phyloP scores from a whole-genome alignment of 768 basidiomycete species.

The Xerocomus brunneocitrinus region DNA sequence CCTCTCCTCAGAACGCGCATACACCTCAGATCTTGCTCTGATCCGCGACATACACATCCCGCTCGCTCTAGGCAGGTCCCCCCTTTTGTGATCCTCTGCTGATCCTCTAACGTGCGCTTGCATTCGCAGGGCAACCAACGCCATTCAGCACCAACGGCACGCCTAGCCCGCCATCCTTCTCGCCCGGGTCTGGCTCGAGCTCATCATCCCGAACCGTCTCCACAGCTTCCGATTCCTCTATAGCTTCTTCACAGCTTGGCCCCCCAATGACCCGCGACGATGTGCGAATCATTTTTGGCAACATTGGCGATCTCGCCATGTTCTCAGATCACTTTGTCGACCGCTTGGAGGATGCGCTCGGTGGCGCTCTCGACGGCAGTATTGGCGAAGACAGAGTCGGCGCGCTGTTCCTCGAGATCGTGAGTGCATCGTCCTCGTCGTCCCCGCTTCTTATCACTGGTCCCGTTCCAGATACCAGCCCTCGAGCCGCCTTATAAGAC shows the following conservation, averaged over 20 bases:
- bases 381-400: slow-evolving; percentile 68
- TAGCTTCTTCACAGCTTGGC: slow-evolving; percentile 44
- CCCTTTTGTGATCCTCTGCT: slow-evolving; percentile 4
- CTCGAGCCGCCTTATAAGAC: slow-evolving; percentile 70
- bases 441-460: not conserved
- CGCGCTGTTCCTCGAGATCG: slow-evolving; percentile 61
- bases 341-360: slow-evolving; percentile 61
- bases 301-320: slow-evolving; percentile 68
- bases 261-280: slow-evolving; percentile 72
- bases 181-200: slow-evolving; percentile 33
- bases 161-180: slow-evolving; percentile 24
- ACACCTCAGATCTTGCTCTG: slow-evolving; percentile 77
- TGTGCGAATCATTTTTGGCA: slow-evolving; percentile 67
- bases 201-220: slow-evolving; percentile 38
- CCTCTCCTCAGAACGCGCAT: slow-evolving; percentile 73
- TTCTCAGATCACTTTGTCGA: slow-evolving; percentile 67
- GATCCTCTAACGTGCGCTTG: slow-evolving; percentile 8
- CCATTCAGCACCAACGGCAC: slow-evolving; percentile 32
- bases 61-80: slow-evolving; percentile 61
- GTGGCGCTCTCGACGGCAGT: slow-evolving; percentile 57
- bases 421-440: slow-evolving; percentile 35
- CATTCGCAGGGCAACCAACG: slow-evolving; percentile 35
- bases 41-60: slow-evolving; percentile 77
- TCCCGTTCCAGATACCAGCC: slow-evolving; percentile 50
- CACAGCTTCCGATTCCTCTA: slow-evolving; percentile 46